phyloP scores from a whole-genome alignment of 345 rosid genomes.

The Eucalyptus polybractea region DNA sequence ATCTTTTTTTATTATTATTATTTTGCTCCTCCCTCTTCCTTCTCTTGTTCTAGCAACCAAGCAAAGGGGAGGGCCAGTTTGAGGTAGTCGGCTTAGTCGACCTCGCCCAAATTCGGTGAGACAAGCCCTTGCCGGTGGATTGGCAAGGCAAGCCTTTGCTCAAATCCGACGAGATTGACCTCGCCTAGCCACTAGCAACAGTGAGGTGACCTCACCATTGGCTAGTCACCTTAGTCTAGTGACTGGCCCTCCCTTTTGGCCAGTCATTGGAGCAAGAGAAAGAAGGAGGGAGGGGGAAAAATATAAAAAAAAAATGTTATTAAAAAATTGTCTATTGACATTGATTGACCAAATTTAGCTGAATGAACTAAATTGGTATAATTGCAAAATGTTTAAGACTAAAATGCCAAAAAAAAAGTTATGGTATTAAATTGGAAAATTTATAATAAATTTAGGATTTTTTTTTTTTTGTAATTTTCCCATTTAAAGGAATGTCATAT shows the following conservation, averaged over 20 bases:
- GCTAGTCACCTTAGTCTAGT: rapidly evolving
- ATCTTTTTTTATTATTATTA: too few relatives aligned
- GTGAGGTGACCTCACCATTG: rapidly evolving
- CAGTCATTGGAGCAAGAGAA: rapidly evolving
- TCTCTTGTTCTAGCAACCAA: too few relatives aligned
- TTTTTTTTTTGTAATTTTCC: too few relatives aligned
- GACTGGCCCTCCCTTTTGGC: rapidly evolving
- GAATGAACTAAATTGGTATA: rapidly evolving
- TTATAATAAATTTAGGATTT: rapidly evolving
- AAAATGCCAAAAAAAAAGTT: too few relatives aligned
- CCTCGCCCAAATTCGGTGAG: rapidly evolving
- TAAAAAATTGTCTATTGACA: too few relatives aligned
- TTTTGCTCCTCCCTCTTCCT: too few relatives aligned
- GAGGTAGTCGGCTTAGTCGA: rapidly evolving
- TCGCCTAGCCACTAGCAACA: rapidly evolving
- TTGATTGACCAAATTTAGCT: rapidly evolving
- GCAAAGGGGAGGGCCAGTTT: too few relatives aligned
- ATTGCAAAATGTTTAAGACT: rapidly evolving
- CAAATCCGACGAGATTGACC: rapidly evolving
- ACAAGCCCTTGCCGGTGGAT: rapidly evolving
- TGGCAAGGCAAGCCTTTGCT: rapidly evolving
- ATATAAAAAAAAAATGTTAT: rapidly evolving
- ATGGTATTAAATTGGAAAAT: too few relatives aligned
- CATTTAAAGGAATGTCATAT: rapidly evolving
- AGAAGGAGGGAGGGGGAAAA: too few relatives aligned